A percentile compares a stretch with the other conserved stretches of the same genome.
These are phyloP conservation scores for Picea abies DNA, from an alignment of 83 land plant species.

Conservation along the genomic window DNA sequence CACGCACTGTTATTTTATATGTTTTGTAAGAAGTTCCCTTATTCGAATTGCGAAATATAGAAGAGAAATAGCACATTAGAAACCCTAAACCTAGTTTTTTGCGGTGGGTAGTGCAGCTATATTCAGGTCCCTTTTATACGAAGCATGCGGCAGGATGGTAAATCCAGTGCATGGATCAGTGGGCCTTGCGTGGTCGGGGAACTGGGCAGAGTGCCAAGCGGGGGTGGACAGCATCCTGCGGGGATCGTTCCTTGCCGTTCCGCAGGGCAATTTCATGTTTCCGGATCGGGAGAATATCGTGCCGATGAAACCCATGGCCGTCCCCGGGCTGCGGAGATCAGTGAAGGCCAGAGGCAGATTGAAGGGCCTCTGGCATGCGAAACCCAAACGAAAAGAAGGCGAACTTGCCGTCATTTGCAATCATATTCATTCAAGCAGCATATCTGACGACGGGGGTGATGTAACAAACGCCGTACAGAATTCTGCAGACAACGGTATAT, in stretches of 20 bases:
- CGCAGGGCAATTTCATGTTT: not conserved
- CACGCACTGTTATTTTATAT: no score
- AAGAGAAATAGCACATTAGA: no score
- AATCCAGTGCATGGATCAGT: slow-evolving; percentile 18
- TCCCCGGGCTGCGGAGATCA: not conserved
- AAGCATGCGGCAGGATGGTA: slow-evolving; percentile 22
- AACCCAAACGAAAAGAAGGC: no score
- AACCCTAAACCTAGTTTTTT: no score
- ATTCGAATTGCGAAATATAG: no score
- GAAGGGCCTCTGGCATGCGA: no score
- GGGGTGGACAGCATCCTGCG: slow-evolving; percentile 17
- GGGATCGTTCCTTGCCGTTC: not conserved
- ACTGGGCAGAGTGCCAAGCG: slow-evolving; percentile 20
- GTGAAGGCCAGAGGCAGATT: not conserved
- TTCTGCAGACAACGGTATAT: no score
- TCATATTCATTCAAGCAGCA: no score
- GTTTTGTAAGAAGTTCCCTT: no score
- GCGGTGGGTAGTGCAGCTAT: not conserved
- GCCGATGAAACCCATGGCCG: not conserved
- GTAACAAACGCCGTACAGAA: no score
- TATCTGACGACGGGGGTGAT: no score
- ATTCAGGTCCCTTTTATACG: slow-evolving; percentile 21
- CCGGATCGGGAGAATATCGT: not conserved
- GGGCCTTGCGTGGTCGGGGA: slow-evolving; percentile 21
- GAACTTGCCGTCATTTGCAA: no score